Base-by-base conservation (phyloP, 2,329 filamentous ascomycete genomes). In the Penicillium sp. region DNA sequence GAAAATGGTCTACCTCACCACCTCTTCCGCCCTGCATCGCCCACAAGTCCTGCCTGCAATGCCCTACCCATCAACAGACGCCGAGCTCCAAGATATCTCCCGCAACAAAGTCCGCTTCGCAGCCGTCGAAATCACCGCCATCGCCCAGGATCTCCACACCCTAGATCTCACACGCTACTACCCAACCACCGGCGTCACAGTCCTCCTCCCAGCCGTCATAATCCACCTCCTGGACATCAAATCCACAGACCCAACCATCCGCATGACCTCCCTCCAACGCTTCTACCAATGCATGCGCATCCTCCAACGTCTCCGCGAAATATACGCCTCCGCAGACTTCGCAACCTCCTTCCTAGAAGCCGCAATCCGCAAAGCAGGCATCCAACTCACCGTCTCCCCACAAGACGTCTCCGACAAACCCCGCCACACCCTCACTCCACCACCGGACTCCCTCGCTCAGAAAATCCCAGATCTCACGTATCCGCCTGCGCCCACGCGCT, bases 261-360 rank as follows among this genome's bases (percentile, higher is more conserved):
- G 91, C 16, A 83, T 89, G 56, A 81, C 84, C 40, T 92, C 90
- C 44, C 83, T 92, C 22, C 84, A 87, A 54, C 90, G 91, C 18
- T 96, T 96, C 77, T 89, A 88, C 64, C 88, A 92, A 70, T 97
- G 93, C 76, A 96, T 97, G 91, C 84, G 87, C 44, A 91, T 96
- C 55, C 89, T 97, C 80, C 87, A 92, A 70, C 88, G 88, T 59
- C 81, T 97, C 16, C 86, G 92, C 36, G 91, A 96, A 67, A 90
- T 92, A 29, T 97, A 97, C 67, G 87, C 92, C 0, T 92, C 92
- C 0, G 93, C 93, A n/a, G 92, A 97, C 72, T 96, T 94, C 66
- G 92, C 91, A n/a, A 93, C 90, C 1, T 90, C 90, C 2, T 97
- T 97, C 77, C 81, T 97, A n/a, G 91, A 96, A 70, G 91, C 92